These are phyloP conservation scores for Trichoderma hamatum DNA, from an alignment of 2,329 filamentous ascomycete species.

Conservation along the genomic window DNA sequence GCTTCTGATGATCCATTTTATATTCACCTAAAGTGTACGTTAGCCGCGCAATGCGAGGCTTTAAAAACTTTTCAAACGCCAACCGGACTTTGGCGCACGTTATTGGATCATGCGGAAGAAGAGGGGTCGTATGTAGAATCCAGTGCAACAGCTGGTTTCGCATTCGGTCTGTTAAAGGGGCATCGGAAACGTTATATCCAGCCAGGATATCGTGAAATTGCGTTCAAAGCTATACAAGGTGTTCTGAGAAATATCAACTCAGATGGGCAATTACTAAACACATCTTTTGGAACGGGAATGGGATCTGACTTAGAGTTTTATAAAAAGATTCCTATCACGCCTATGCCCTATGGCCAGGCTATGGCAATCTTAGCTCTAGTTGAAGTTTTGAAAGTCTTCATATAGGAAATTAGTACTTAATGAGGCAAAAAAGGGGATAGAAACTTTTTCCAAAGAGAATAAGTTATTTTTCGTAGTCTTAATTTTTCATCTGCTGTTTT, in stretches of 20 bases:
- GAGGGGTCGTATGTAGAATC: slow-evolving; percentile 14
- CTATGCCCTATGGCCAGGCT: slow-evolving; percentile 17
- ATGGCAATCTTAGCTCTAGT: slow-evolving; percentile 16
- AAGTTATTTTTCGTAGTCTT: too few relatives aligned
- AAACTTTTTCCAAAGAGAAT: too few relatives aligned
- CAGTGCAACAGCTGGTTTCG: slow-evolving; percentile 18
- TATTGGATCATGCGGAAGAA: slow-evolving; percentile 10
- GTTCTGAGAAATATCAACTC: neutral
- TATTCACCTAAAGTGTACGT: neutral
- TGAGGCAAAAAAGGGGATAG: too few relatives aligned
- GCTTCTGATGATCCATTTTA: neutral
- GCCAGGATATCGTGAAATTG: neutral
- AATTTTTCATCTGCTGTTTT: too few relatives aligned
- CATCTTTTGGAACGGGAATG: slow-evolving; percentile 18
- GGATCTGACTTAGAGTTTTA: slow-evolving; percentile 16
- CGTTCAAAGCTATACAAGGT: slow-evolving; percentile 10
- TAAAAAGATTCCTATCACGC: slow-evolving; percentile 13
- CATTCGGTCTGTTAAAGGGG: slow-evolving; percentile 13
- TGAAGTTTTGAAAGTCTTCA: neutral
- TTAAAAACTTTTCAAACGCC: slow-evolving; percentile 4
- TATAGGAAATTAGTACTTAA: neutral
- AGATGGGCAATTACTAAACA: slow-evolving; percentile 11
- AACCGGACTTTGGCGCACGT: slow-evolving; percentile 9
- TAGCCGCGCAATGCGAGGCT: slow-evolving; percentile 10
- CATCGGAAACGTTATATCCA: neutral